Evolutionary conservation across 345 rosid genomes (phyloP).

Genomic region (Citrus cavaleriei): DNA sequence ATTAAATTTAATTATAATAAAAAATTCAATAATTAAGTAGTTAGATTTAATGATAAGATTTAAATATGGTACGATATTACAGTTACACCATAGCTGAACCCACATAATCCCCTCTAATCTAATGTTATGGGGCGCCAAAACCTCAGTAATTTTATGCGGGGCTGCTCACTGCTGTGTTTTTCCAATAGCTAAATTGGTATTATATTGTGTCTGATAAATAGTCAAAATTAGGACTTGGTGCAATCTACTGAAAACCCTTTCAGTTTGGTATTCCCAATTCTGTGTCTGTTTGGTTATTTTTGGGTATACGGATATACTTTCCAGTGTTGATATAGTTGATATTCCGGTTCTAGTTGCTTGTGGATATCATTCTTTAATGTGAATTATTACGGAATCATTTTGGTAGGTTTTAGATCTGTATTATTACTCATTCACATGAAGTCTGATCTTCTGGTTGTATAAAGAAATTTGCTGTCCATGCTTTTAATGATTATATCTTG

Average conservation of each 20-base stretch:
- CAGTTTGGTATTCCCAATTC: not conserved
- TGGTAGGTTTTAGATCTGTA: constrained; percentile 21
- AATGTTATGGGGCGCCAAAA: not conserved
- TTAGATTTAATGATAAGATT: too few species aligned
- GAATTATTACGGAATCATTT: constrained; percentile 25
- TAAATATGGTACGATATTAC: accelerated
- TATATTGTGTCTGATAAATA: not conserved
- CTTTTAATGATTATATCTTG: not conserved
- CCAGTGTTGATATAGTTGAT: not conserved
- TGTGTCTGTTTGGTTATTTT: not conserved
- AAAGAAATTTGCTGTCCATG: not conserved
- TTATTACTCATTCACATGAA: constrained; percentile 5
- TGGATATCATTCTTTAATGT: constrained; percentile 23
- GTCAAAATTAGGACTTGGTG: not conserved
- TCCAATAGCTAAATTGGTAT: not conserved
- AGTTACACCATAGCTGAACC: accelerated
- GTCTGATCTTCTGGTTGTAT: constrained; percentile 9
- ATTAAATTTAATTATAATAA: too few species aligned
- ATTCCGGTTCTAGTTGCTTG: not conserved
- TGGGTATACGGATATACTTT: not conserved
- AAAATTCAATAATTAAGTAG: too few species aligned
- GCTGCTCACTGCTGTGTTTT: not conserved
- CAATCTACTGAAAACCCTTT: not conserved
- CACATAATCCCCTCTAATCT: too few species aligned
- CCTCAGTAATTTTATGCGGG: not conserved